These are phyloP conservation scores for Paraphoma sp. DNA, from an alignment of 2,329 filamentous ascomycete genomes.

Conservation along the genomic window DNA sequence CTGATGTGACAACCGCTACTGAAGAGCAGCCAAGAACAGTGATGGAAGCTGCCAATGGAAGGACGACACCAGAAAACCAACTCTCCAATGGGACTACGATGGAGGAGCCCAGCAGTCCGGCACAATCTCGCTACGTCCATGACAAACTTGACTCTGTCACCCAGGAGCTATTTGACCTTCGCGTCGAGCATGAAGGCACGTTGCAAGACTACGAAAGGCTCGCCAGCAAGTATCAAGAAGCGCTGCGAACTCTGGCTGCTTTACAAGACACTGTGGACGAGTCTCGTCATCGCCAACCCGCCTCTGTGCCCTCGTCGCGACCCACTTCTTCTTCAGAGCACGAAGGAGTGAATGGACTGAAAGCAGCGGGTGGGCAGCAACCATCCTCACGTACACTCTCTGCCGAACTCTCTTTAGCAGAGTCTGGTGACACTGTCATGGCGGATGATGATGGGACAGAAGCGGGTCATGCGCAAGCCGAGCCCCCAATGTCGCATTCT, in stretches of 20 bases:
- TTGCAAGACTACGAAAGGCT: slow-evolving; percentile 81
- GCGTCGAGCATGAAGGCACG: slow-evolving; percentile 87
- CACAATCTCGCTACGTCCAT: slow-evolving; percentile 83
- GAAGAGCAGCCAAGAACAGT: slow-evolving; percentile 17
- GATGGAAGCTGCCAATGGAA: slow-evolving; percentile 17
- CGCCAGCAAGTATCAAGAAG: slow-evolving; percentile 88
- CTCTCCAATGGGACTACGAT: slow-evolving; percentile 26
- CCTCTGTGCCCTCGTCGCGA: slow-evolving; percentile 62
- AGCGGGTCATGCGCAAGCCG: slow-evolving; percentile 65
- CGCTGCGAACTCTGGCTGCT: slow-evolving; percentile 79
- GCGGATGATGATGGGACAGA: slow-evolving; percentile 51
- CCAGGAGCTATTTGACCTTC: slow-evolving; percentile 88
- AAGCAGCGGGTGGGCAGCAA: slow-evolving; percentile 67
- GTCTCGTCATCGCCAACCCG: slow-evolving; percentile 65
- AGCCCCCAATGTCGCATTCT: slow-evolving; percentile 2
- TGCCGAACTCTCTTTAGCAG: slow-evolving; percentile 89
- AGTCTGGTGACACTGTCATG: slow-evolving; percentile 58
- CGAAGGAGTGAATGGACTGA: slow-evolving; percentile 72
- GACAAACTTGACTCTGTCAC: slow-evolving; percentile 93
- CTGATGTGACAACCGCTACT: slow-evolving; percentile 19
- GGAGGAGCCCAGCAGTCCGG: slow-evolving; percentile 69
- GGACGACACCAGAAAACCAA: slow-evolving; percentile 22
- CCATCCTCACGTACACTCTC: slow-evolving; percentile 91
- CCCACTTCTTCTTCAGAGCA: slow-evolving; percentile 87
- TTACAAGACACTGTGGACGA: slow-evolving; percentile 87